Percentiles rank a stretch among this genome's conserved stretches.
Evolutionary conservation across 768 basidiomycete species (phyloP).

Genomic region (Suillus placidus): DNA sequence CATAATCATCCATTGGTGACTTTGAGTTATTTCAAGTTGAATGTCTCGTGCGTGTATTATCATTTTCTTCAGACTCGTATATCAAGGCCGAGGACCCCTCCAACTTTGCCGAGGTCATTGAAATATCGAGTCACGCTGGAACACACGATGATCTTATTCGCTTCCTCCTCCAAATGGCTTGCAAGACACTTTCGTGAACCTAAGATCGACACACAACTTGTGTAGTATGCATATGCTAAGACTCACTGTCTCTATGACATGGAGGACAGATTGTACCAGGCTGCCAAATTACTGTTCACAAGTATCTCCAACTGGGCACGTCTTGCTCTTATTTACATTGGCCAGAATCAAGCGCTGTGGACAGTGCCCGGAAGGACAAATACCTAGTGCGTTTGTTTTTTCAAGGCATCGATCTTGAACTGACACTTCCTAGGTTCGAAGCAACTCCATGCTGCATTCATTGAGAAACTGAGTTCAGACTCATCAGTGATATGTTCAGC

Average conservation of each 20-base stretch:
- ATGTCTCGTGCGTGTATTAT: background rate
- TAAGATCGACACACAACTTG: slow-evolving; percentile 96
- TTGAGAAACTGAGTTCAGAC: slow-evolving; percentile 96
- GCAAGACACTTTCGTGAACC: slow-evolving; percentile 96
- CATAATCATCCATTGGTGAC: slow-evolving; percentile 92
- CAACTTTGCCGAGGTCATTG: slow-evolving; percentile 94
- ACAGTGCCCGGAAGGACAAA: slow-evolving; percentile 98
- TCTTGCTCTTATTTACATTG: slow-evolving; percentile 94
- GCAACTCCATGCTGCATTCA: slow-evolving; percentile 97
- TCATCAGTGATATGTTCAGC: slow-evolving; percentile 46
- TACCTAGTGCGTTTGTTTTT: slow-evolving; percentile 71
- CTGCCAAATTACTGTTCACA: slow-evolving; percentile 91
- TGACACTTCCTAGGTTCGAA: slow-evolving; percentile 72
- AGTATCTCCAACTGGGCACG: slow-evolving; percentile 99
- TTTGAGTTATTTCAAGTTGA: too few relatives aligned
- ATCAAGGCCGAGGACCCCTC: slow-evolving; percentile 96
- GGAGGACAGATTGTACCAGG: slow-evolving; percentile 99
- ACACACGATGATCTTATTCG: slow-evolving; percentile 93
- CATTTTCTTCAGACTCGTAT: slow-evolving; percentile 73
- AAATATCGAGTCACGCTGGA: slow-evolving; percentile 92
- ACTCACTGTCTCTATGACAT: slow-evolving; percentile 97
- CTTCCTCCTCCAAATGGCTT: slow-evolving; percentile 98
- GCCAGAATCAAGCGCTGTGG: slow-evolving; percentile 98
- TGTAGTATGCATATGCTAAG: slow-evolving; percentile 98
- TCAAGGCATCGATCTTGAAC: background rate